Percentiles rank a stretch among this genome's conserved stretches.
These are phyloP conservation scores for Xylariaceae sp. DNA, from an alignment of 2,329 filamentous ascomycete species.

Conservation along the genomic window DNA sequence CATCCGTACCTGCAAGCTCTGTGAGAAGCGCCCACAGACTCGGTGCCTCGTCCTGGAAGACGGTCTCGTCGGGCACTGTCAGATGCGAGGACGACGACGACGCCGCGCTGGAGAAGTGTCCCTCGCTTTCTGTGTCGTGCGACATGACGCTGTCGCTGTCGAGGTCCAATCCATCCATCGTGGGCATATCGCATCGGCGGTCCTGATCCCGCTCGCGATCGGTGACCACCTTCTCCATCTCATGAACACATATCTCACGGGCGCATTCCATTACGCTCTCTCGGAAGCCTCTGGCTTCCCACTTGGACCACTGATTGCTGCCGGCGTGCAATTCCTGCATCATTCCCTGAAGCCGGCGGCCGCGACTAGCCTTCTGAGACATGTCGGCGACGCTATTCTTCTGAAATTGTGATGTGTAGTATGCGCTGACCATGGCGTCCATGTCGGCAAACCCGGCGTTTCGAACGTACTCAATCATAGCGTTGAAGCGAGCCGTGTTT, in stretches of 20 bases:
- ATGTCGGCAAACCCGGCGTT: conserved; percentile 3
- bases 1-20: conserved; percentile 3
- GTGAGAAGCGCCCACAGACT: conserved; percentile 4
- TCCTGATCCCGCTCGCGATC: background rate
- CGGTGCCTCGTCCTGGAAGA: conserved; percentile 1
- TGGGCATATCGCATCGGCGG: background rate
- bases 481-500: conserved; percentile 1
- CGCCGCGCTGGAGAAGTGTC: background rate
- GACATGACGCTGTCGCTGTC: conserved; percentile 1
- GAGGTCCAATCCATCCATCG: background rate
- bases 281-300: conserved; percentile 3
- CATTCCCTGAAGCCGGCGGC: conserved; percentile 1
- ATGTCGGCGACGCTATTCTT: conserved; percentile 2
- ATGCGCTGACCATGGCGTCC: conserved; percentile 3
- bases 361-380: conserved; percentile 4
- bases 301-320: conserved; percentile 3
- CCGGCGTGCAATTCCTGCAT: conserved; percentile 1
- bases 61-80: background rate
- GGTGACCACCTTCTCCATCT: conserved; percentile 1
- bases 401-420: conserved; percentile 5
- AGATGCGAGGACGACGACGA: background rate
- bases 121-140: background rate
- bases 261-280: conserved; percentile 2
- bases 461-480: conserved; percentile 1
- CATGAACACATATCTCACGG: conserved; percentile 1